Base-by-base conservation (phyloP, 306 rosid species). In the Dalbergia cochinchinensis region DNA sequence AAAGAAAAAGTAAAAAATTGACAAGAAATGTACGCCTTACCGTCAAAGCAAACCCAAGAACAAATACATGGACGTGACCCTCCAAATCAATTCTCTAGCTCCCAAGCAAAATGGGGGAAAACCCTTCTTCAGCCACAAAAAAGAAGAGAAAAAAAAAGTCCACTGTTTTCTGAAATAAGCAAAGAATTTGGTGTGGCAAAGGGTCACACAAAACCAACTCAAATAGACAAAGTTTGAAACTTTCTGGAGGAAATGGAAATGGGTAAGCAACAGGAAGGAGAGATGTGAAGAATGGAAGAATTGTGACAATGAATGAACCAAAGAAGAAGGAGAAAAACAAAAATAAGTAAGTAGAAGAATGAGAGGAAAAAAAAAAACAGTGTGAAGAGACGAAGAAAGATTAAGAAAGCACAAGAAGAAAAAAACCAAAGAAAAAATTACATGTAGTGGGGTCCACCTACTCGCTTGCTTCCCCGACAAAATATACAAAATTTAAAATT, bases 41-140 rank as follows among this genome's bases (percentile, higher is more conserved):
- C 78, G 81, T 73, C 57, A 89, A 89, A 89, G 97, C 90, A 90
- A 91, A 72, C 75, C 84, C 81, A 79, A 57, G 85, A 84, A 83
- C 81, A 81, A 78, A 83, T 86, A 85, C 69, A 64, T 69, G 82
- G 84, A 84, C 67, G 81, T 69, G 71, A 86, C 60, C 89, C 88
- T 55, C 81, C 86, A 75, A 81, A 87, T 82, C 67, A 86, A 82
- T 83, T 83, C 77, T 16, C 41, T 37, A 83, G 79, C 39, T 76
- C 83, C 85, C 50, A 86, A 79, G 80, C 84, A 87, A 82, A n/a
- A 66, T 37, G 50, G 44, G 44, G n/a, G 34, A 77, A 82, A 35
- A 65, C 71, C 55, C 75, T 18, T 54, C 57, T 48, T 34, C 4
- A 31, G 34, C 16, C 42, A 16, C 66, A 1, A 26, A 47, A 78